These are phyloP conservation scores for Wickerhamomyces pijperi DNA, from an alignment of 805 yeast species.

Conservation along the genomic window DNA sequence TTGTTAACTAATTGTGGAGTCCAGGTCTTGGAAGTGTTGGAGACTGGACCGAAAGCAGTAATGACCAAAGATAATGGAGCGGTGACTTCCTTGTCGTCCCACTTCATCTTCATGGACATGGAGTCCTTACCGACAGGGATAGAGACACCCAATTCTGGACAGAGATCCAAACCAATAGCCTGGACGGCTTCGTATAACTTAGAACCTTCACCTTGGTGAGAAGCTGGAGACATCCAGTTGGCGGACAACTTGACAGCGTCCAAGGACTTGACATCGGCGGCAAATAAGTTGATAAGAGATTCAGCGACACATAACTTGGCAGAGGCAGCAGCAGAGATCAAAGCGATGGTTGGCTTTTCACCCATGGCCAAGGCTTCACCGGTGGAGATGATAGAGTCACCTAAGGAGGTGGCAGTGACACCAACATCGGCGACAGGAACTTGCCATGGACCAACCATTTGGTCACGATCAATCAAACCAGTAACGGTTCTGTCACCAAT, in stretches of 20 bases:
- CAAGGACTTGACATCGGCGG: constrained; percentile 75
- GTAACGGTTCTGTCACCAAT: constrained; percentile 98
- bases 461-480: constrained; percentile 94
- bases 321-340: constrained; percentile 80
- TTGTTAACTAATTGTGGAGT: constrained; percentile 65
- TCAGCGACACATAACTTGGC: constrained; percentile 96
- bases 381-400: constrained; percentile 55
- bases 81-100: constrained; percentile 87
- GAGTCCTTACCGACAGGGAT: constrained; percentile 99
- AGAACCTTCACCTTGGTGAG: constrained; percentile 91
- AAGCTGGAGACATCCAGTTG: constrained; percentile 98
- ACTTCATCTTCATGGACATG: constrained; percentile 98
- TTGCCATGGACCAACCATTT: constrained; percentile 99
- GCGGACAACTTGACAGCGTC: constrained; percentile 81
- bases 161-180: constrained; percentile 87
- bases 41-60: constrained; percentile 87
- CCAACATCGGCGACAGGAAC: constrained; percentile 98
- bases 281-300: constrained; percentile 75
- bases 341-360: constrained; percentile 85
- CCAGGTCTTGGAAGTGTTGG: constrained; percentile 84
- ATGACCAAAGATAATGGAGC: constrained; percentile 89
- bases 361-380: constrained; percentile 99
- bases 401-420: constrained; percentile 85
- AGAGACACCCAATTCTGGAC: constrained; percentile 84
- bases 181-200: constrained; percentile 93